These are phyloP conservation scores for Barbatosphaeria neglecta DNA, from an alignment of 495 filamentous ascomycete species.

Conservation along the genomic window DNA sequence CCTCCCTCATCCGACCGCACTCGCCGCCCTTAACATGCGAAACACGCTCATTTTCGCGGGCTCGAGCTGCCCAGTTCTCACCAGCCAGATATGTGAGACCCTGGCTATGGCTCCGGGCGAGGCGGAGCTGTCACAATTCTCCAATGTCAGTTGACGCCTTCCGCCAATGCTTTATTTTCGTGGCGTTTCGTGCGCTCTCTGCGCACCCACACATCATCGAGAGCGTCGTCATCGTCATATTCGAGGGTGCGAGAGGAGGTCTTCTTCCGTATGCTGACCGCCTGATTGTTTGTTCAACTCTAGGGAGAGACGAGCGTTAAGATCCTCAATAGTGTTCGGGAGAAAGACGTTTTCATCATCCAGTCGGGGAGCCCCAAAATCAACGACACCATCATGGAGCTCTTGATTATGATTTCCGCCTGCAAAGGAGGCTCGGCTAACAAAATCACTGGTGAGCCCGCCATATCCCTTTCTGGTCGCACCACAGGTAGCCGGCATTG, in stretches of 20 bases:
- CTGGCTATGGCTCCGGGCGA: conserved; percentile 45
- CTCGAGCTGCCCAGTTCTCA: conserved; percentile 44
- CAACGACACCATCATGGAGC: conserved; percentile 97
- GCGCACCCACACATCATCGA: too few species aligned
- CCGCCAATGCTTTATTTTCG: conserved; percentile 3
- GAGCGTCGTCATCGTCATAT: too few species aligned
- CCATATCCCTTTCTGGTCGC: conserved; percentile 1
- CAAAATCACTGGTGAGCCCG: conserved; percentile 85
- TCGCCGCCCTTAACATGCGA: conserved; percentile 28
- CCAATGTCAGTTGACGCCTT: conserved; percentile 33
- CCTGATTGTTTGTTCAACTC: conserved; percentile 37
- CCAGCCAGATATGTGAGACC: conserved; percentile 46
- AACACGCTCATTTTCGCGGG: conserved; percentile 47
- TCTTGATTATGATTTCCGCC: conserved; percentile 96
- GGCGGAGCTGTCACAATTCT: conserved; percentile 48
- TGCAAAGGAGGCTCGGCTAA: conserved; percentile 96
- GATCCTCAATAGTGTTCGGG: conserved; percentile 84
- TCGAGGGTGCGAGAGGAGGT: too few species aligned
- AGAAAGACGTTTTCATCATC: conserved; percentile 97
- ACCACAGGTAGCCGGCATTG: too few species aligned
- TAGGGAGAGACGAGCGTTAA: conserved; percentile 94
- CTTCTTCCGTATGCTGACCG: not conserved
- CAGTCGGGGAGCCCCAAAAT: conserved; percentile 94
- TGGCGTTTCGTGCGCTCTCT: too few species aligned
- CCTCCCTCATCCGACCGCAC: conserved; percentile 3